These are phyloP conservation scores for Trichoderma koningiopsis DNA, from an alignment of 2,329 filamentous ascomycete species.

Conservation along the genomic window DNA sequence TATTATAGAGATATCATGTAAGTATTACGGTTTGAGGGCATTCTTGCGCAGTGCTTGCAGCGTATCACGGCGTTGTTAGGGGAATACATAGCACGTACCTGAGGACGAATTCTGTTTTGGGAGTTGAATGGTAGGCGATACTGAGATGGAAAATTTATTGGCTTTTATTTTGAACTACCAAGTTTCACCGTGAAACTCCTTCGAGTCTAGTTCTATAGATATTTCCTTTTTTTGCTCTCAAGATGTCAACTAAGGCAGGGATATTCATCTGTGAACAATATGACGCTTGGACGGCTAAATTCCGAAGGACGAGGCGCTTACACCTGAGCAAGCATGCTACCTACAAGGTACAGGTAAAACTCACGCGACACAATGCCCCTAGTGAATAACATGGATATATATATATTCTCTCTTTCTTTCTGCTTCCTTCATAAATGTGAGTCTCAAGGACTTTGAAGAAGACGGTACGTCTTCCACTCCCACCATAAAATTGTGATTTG, in stretches of 20 bases:
- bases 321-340: background rate
- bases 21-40: conserved; percentile 22
- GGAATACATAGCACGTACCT: background rate
- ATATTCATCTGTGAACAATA: background rate
- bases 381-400: background rate
- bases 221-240: background rate
- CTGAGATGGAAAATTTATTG: background rate
- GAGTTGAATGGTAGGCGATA: background rate
- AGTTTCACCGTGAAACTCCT: background rate
- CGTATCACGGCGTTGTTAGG: background rate
- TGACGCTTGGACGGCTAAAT: background rate
- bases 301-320: background rate
- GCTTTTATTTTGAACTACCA: background rate
- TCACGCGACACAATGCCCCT: background rate
- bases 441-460: background rate
- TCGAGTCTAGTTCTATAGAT: background rate
- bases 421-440: background rate
- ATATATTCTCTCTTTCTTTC: background rate
- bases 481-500: background rate
- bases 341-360: background rate
- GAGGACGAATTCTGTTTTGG: background rate
- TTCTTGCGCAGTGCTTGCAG: background rate
- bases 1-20: conserved; percentile 28
- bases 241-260: background rate
- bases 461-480: background rate